These are phyloP conservation scores for Coniochaeta prunicola DNA, from an alignment of 2,329 filamentous ascomycete species.

Conservation along the genomic window DNA sequence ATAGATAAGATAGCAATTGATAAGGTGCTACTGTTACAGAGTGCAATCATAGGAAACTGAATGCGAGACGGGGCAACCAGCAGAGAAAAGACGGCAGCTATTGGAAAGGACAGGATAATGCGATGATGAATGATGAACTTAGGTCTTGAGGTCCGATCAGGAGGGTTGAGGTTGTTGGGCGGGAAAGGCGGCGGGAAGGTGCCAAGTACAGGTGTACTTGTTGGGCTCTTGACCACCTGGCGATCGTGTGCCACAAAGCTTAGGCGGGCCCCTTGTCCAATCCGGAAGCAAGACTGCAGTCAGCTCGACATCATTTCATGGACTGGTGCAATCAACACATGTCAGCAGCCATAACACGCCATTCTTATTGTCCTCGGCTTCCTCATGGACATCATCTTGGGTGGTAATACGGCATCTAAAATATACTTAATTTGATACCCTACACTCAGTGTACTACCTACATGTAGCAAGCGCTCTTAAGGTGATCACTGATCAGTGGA, in stretches of 20 bases:
- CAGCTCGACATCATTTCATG: background rate
- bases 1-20: background rate
- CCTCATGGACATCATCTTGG: background rate
- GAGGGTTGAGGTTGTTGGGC: background rate
- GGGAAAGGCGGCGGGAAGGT: background rate
- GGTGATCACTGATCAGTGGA: background rate
- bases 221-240: background rate
- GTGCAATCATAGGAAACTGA: background rate
- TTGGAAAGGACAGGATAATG: background rate
- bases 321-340: background rate
- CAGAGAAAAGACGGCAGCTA: background rate
- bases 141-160: background rate
- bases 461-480: too few relatives aligned
- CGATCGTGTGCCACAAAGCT: background rate
- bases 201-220: background rate
- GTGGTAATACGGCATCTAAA: background rate
- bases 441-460: too few relatives aligned
- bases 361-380: background rate
- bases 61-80: background rate
- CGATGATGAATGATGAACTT: background rate
- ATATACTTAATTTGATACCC: too few relatives aligned
- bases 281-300: background rate
- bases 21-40: background rate
- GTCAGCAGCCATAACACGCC: background rate
- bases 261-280: background rate